Evolutionary conservation across 228 moss, liverwort and hornwort species (phyloP).

Genomic region (Sphagnum fallax): DNA sequence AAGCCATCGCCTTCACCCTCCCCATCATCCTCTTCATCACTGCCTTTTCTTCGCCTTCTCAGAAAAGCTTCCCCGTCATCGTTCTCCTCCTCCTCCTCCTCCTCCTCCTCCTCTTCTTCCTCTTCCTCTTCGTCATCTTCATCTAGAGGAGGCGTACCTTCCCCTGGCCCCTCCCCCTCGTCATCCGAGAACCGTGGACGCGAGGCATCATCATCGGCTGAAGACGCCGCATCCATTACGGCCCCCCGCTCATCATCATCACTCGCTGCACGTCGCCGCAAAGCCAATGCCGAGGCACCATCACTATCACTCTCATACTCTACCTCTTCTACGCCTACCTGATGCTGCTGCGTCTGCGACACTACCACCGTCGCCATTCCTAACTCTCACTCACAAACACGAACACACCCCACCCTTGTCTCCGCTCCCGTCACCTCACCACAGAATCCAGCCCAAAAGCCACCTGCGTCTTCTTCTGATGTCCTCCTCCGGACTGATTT

Average conservation of each 20-base stretch:
- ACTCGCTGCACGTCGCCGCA: slow-evolving; percentile 85
- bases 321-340: slow-evolving; percentile 68
- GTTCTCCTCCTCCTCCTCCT: slow-evolving; percentile 46
- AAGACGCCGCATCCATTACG: slow-evolving; percentile 48
- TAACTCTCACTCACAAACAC: background rate
- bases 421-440: too few relatives aligned
- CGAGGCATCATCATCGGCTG: slow-evolving; percentile 37
- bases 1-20: slow-evolving; percentile 41
- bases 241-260: slow-evolving; percentile 85
- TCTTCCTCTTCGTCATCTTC: slow-evolving; percentile 88
- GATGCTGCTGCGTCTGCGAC: slow-evolving; percentile 58
- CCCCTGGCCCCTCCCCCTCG: slow-evolving; percentile 57
- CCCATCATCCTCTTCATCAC: slow-evolving; percentile 47
- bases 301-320: slow-evolving; percentile 98
- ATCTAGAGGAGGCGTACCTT: slow-evolving; percentile 47
- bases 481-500: too few relatives aligned
- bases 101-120: slow-evolving; percentile 57
- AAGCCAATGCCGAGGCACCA: slow-evolving; percentile 76
- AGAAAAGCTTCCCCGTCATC: slow-evolving; percentile 29
- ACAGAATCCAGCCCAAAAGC: too few relatives aligned
- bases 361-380: slow-evolving; percentile 28
- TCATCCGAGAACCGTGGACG: slow-evolving; percentile 79
- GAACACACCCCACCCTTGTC: too few relatives aligned
- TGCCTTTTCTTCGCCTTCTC: slow-evolving; percentile 51
- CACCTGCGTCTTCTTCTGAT: too few relatives aligned